Evolutionary conservation across 75 land plant genomes (phyloP), one percentile per base, ranked within the genome.

Genomic region (Cryptomeria japonica): DNA sequence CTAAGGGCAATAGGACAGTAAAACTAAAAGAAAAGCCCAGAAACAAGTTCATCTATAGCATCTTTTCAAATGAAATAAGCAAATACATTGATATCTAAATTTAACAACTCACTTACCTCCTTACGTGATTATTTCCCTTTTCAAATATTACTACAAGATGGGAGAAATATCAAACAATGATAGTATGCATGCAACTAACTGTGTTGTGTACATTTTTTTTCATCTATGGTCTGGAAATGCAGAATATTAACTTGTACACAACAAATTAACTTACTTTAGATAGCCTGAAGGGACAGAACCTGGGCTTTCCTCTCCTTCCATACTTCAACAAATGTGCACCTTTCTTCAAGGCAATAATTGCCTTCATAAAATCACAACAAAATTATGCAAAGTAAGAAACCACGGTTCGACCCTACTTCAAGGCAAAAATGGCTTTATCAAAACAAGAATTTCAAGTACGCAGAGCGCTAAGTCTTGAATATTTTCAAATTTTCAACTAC

Each of bases 281-380:
- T 14, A 92, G 87, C 61, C 92, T 86, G 85, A 92, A 92, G 84
- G 89, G 92, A 42, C 89, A 90, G 36, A 92, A 90, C 51, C 78
- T 88, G 14, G 93, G 93, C 86, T 89, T 89, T 37, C 93, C 93
- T 90, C 88, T 88, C 12, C 92, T 80, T 61, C 92, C 89, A 90
- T 89, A 90, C 89, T 90, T 92, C 89, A 92, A 79, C 51, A 92
- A 87, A n/a, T 92, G 88, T 36, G 93, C 89, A n/a, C 93, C 93
- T 80, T 92, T 92, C 86, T 90, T 92, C 86, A 92, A 86, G 18
- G 91, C 86, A 56, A 90, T 37, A 86, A 92, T 87, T 42, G 92
- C 92, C 92, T 91, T 75, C 87, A 84, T 37, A 82, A 49, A 44
- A 28, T n/a, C 37, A 89, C n/a, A 73, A 25, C 16, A 82, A 87